A percentile compares a stretch with the other conserved stretches of the same genome.
phyloP scores from a whole-genome alignment of 495 filamentous ascomycete genomes.

The Hyaloscypha bicolor region DNA sequence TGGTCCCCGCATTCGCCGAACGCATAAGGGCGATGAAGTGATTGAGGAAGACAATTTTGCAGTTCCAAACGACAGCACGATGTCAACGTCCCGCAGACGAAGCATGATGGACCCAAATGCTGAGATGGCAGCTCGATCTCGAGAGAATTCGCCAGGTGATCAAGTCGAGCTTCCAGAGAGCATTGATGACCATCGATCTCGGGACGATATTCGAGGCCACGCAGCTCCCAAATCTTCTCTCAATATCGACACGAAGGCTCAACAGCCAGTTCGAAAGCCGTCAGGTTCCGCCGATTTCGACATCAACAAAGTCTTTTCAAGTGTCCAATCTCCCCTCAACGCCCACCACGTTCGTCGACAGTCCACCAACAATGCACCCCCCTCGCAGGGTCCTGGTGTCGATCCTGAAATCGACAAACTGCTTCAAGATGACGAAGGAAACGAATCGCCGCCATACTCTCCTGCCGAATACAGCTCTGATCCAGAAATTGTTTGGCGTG shows the following conservation, averaged over 20 bases:
- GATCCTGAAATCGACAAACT: conserved; percentile 92
- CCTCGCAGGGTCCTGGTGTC: conserved; percentile 51
- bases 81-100: conserved; percentile 43
- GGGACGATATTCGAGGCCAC: conserved; percentile 35
- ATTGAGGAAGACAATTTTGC: conserved; percentile 64
- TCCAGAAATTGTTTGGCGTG: conserved; percentile 72
- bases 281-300: conserved; percentile 60
- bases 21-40: conserved; percentile 93
- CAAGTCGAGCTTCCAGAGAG: conserved; percentile 30
- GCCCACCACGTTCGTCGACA: conserved; percentile 39
- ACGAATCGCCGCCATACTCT: conserved; percentile 83
- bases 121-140: conserved; percentile 33
- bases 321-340: conserved; percentile 60
- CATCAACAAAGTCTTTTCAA: conserved; percentile 70
- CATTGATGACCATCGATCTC: conserved; percentile 34
- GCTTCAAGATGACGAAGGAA: conserved; percentile 81
- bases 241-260: conserved; percentile 51
- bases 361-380: conserved; percentile 47
- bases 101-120: conserved; percentile 40
- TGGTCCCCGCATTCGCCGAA: conserved; percentile 80
- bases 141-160: conserved; percentile 34
- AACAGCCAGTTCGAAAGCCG: conserved; percentile 18
- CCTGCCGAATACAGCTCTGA: conserved; percentile 73
- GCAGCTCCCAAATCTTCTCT: conserved; percentile 41
- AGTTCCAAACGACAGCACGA: conserved; percentile 40